Evolutionary conservation across 1,284 basidiomycete species (phyloP), one percentile per base, ranked within the genome.

Genomic region (Lignosus rhinocerotis): DNA sequence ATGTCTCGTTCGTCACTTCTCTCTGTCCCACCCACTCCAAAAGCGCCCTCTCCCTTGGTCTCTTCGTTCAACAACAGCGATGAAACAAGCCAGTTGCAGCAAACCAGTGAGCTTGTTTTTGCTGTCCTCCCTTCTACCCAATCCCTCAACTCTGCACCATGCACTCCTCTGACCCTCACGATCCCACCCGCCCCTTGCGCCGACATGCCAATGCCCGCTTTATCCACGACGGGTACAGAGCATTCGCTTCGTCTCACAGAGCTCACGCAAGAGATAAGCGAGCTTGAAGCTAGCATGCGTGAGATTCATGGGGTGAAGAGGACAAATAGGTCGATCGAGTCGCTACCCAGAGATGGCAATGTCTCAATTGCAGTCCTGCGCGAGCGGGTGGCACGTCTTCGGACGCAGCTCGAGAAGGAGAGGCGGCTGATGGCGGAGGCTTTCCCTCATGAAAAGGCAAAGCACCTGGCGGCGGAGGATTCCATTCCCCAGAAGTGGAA

Each of bases 201-300:
- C 8, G 62, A 64, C 46, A 59, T 64, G 6, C 62, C 62, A 1
- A 55, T 44, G 10, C 55, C 59, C 8, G 59, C 62, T n/a, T 42
- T 64, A 10, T 60, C 62, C 19, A 55, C 46, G n/a, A 59, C 59
- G 0, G 55, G 56, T 19, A 61, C 62, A 12, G 62, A 59, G 16
- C 52, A 56, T 17, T 64, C 62, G 14, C 6, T 55, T 14, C 62
- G 59, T 30, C 50, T 61, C 31, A 31, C 44, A 14, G 62, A 55
- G 5, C 52, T 64, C 31, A 56, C 42, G 10, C 41, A 50, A 32
- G 51, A 64, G 43, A 61, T 64, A n/a, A 17, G 44, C 21, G 53
- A 39, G 25, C 49, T 64, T 30, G 62, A 64, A 57, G 19, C 19
- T 14, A 25, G 25, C 14, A 50, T 64, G 36, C 57, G 54, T n/a